Evolutionary conservation across 2,329 filamentous ascomycete species (phyloP), one percentile per base, ranked within the genome.

Genomic region (Corniculantispora saksenae): DNA sequence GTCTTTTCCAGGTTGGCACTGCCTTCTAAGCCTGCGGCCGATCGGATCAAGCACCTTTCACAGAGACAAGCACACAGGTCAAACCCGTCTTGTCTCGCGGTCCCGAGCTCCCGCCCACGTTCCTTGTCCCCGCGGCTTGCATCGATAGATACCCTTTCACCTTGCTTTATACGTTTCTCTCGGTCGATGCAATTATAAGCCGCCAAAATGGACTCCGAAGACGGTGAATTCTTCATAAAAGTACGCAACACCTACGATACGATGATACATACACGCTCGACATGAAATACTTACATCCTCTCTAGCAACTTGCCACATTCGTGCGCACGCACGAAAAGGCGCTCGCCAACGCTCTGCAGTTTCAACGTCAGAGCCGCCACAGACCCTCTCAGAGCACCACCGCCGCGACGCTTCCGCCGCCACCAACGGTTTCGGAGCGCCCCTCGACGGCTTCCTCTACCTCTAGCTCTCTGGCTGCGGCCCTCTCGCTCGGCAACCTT

Each of bases 321-420:
- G 93, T 99, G 80, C 93, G 94, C 68, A 97, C 93, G 64, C 93
- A 99, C 82, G 95, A 99, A 80, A 97, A 97, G 81, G 94, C 94
- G 45, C 87, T 99, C 68, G 95, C 95, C 75, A 98, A 98, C 82
- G 94, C 94, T 72, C 83, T 97, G 68, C 94, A 97, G 78, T 85
- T 96, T 72, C 77, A 77, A 64, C 90, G 90, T 77, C 89, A 92
- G 73, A 82, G 86, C 68, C 90, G 89, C 72, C 88, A 94, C 87
- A 86, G 85, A 70, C 80, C 87, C 64, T 89, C 90, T 15, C 86
- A 89, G 72, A 89, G 86, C 74, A 84, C 88, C 59, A 86, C 86
- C 66, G 83, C 86, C 32, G 81, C 86, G 64, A 79, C 84, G 60
- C 80, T 82, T 63, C 83, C 83, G n/a, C 80, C 82, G 48, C 81